Evolutionary conservation across 2,329 filamentous ascomycete genomes (phyloP).

Genomic region (Fusarium poae): DNA sequence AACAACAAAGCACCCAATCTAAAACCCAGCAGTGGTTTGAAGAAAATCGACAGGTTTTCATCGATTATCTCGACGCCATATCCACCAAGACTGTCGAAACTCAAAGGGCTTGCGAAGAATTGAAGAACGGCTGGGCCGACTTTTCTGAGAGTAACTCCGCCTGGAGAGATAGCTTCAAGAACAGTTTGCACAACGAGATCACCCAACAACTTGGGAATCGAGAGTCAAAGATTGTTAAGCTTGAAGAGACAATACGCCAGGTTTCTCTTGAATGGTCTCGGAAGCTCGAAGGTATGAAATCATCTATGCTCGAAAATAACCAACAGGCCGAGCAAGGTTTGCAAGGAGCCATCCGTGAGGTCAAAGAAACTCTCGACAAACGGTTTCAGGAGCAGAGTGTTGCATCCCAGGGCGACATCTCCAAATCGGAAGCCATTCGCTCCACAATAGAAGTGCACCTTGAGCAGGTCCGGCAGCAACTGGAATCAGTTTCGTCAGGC

Average conservation of each 20-base stretch:
- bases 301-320: slow-evolving; percentile 17
- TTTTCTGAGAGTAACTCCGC: slow-evolving; percentile 15
- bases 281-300: slow-evolving; percentile 38
- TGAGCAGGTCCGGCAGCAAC: slow-evolving; percentile 35
- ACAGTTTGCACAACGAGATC: slow-evolving; percentile 31
- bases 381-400: slow-evolving; percentile 43
- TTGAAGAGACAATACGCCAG: slow-evolving; percentile 41
- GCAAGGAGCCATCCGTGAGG: slow-evolving; percentile 29
- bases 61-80: slow-evolving; percentile 21
- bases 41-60: slow-evolving; percentile 4
- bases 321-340: slow-evolving; percentile 36
- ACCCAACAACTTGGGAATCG: slow-evolving; percentile 37
- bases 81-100: slow-evolving; percentile 20
- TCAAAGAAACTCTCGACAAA: slow-evolving; percentile 43
- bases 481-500: slow-evolving; percentile 12
- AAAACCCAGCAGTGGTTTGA: slow-evolving; percentile 6
- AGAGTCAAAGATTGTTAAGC: slow-evolving; percentile 36
- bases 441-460: slow-evolving; percentile 41
- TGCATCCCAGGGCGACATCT: slow-evolving; percentile 35
- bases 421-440: slow-evolving; percentile 29
- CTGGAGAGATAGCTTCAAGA: slow-evolving; percentile 14
- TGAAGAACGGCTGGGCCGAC: slow-evolving; percentile 30
- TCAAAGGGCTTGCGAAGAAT: slow-evolving; percentile 31
- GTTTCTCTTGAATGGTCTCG: slow-evolving; percentile 34
- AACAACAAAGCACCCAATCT: slow-evolving; percentile 10